Evolutionary conservation across 2,329 filamentous ascomycete species (phyloP).

Genomic region (Sphaerulina populicola): DNA sequence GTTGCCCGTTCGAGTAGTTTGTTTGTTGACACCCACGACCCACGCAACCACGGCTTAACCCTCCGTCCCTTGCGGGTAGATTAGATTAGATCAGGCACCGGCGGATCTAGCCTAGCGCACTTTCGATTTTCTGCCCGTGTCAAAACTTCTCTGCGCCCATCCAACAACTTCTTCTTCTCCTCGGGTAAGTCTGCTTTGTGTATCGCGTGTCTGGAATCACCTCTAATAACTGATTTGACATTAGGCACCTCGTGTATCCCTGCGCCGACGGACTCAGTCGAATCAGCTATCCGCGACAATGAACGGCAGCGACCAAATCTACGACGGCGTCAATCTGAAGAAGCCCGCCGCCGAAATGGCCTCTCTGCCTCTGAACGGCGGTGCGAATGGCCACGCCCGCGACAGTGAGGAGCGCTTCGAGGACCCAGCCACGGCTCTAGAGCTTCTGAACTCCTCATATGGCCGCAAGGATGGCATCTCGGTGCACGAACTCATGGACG

Average conservation of each 20-base stretch:
- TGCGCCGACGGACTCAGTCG: conserved; percentile 27
- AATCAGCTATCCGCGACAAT: conserved; percentile 52
- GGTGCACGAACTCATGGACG: conserved; percentile 79
- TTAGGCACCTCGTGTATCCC: not conserved
- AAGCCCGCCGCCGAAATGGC: conserved; percentile 32
- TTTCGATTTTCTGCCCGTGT: not conserved
- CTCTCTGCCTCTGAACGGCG: conserved; percentile 40
- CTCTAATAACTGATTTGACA: not conserved
- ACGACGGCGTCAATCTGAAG: conserved; percentile 30
- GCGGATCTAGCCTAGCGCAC: not conserved
- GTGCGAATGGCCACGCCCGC: conserved; percentile 3
- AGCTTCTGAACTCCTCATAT: conserved; percentile 65
- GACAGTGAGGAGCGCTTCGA: conserved; percentile 18
- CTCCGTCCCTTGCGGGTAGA: not conserved
- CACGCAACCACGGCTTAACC: no score
- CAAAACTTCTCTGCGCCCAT: not conserved
- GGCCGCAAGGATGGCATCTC: conserved; percentile 74
- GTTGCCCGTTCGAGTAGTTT: not conserved
- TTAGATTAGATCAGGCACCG: not conserved
- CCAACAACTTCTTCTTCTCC: conserved; percentile 35
- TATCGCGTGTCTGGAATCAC: conserved; percentile 13
- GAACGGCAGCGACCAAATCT: conserved; percentile 54
- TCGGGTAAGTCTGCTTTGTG: conserved; percentile 39
- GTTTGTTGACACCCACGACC: not conserved
- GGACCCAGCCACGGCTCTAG: conserved; percentile 49